Evolutionary conservation across 495 filamentous ascomycete species (phyloP), one percentile per base, ranked within the genome.

Genomic region (Cercophora scortea): DNA sequence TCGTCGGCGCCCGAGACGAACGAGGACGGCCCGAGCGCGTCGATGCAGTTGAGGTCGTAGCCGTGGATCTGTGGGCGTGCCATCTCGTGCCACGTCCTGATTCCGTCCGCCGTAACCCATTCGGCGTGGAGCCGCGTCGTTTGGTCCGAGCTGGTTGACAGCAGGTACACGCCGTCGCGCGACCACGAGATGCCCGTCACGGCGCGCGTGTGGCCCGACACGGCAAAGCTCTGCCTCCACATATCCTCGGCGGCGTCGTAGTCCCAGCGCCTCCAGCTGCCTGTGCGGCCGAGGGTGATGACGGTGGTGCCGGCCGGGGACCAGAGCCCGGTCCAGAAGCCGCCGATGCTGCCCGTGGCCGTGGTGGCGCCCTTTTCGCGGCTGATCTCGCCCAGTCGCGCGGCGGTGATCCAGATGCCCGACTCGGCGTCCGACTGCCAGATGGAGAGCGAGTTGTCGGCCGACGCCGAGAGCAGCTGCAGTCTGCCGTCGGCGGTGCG

Each of bases 1-100:
- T 99, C 93, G 60, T 99, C 94, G 36, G 93, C 93, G n/a, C 93
- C 93, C 42, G 90, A 92, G 25, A 99, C 83, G 60, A 97, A 97
- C 46, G 80, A 82, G 12, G 80, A 71, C 25, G 74, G 64, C 5
- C 81, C 80, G 19, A 96, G 64, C 5, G 85, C 79, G 61, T 87
- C 86, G 56, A 96, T 81, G 65, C 92, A 96, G 72, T 97, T 99
- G 54, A 99, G 76, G 64, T 96, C 93, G 62, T 99, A 99, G 36
- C 93, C 93, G 72, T 99, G 93, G 51, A 97, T 97, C 61, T 99
- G 93, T 15, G 93, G 94, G 43, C 93, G 79, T 7, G 92, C 83
- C 70, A 97, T 87, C 70, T 98, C 93, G 68, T 97, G 93, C 94
- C 94, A 98, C 33, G 87, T 56, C 41, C 13, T 57, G 52, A 5